phyloP scores from a whole-genome alignment of 2,329 filamentous ascomycete species.

The Colletotrichum shisoi region DNA sequence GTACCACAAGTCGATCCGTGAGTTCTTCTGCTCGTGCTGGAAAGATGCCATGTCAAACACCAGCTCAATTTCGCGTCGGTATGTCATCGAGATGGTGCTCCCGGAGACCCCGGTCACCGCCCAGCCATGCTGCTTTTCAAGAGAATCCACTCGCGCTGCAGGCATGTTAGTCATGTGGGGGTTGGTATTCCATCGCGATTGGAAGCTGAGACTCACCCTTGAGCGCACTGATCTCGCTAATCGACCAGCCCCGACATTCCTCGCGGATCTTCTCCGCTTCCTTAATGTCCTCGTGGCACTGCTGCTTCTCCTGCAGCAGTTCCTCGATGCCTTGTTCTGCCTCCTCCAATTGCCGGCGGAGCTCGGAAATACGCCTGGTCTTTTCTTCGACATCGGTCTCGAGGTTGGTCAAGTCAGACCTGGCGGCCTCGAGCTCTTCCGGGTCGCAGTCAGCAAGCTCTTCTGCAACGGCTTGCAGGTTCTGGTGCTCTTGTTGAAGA shows the following conservation, averaged over 20 bases:
- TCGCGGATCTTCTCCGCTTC: slow-evolving; percentile 85
- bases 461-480: slow-evolving; percentile 74
- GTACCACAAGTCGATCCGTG: slow-evolving; percentile 74
- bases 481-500: slow-evolving; percentile 70
- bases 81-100: slow-evolving; percentile 74
- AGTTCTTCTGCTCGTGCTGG: slow-evolving; percentile 55
- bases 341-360: slow-evolving; percentile 72
- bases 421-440: slow-evolving; percentile 75
- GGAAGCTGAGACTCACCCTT: slow-evolving; percentile 64
- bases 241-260: slow-evolving; percentile 88
- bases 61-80: slow-evolving; percentile 75
- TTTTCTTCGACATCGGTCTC: slow-evolving; percentile 76
- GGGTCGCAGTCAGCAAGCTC: slow-evolving; percentile 83
- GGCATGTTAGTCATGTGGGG: slow-evolving; percentile 49
- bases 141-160: slow-evolving; percentile 67
- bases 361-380: slow-evolving; percentile 69
- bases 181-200: slow-evolving; percentile 1
- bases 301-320: slow-evolving; percentile 71
- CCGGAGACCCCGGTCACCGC: slow-evolving; percentile 70
- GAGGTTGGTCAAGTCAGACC: slow-evolving; percentile 70
- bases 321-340: slow-evolving; percentile 71
- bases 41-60: slow-evolving; percentile 74
- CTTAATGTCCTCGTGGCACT: slow-evolving; percentile 76
- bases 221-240: slow-evolving; percentile 78
- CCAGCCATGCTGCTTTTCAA: slow-evolving; percentile 76